A percentile compares a stretch with the other conserved stretches of the same genome.
phyloP scores from a whole-genome alignment of 768 basidiomycete species.

The Leccinum obscurum region DNA sequence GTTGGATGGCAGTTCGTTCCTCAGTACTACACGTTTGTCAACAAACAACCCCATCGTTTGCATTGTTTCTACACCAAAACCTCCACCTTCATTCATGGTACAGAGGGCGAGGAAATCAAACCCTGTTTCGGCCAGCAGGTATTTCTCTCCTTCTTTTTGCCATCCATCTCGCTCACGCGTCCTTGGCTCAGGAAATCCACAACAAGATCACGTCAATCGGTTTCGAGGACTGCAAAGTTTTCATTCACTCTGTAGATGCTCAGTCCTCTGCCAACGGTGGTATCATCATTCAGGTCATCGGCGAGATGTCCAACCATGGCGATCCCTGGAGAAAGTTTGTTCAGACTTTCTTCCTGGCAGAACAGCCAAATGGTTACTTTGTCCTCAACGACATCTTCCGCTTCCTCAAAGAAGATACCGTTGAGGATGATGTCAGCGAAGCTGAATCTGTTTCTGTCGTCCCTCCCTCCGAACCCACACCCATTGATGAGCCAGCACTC shows the following conservation, averaged over 20 bases:
- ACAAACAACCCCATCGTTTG: conserved; percentile 94
- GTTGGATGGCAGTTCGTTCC: conserved; percentile 99
- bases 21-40: conserved; percentile 99
- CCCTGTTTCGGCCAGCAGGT: conserved; percentile 94
- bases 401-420: conserved; percentile 93
- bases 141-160: conserved; percentile 27
- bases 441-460: conserved; percentile 38
- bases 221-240: conserved; percentile 97
- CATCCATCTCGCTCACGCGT: conserved; percentile 7
- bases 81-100: conserved; percentile 96
- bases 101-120: conserved; percentile 92
- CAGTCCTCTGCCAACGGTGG: conserved; percentile 94
- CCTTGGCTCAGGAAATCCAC: conserved; percentile 80
- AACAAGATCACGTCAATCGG: conserved; percentile 92
- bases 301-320: conserved; percentile 94
- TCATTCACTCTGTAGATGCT: conserved; percentile 97
- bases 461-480: conserved; percentile 36
- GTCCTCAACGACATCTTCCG: conserved; percentile 99
- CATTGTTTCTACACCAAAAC: conserved; percentile 99
- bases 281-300: conserved; percentile 99
- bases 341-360: conserved; percentile 99
- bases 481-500: conserved; percentile 34
- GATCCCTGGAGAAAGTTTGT: conserved; percentile 98
- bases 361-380: conserved; percentile 98
- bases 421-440: conserved; percentile 73